Base-by-base conservation (phyloP, 371 early-diverging fungal genomes). In the Saksenaea oblongispora region DNA sequence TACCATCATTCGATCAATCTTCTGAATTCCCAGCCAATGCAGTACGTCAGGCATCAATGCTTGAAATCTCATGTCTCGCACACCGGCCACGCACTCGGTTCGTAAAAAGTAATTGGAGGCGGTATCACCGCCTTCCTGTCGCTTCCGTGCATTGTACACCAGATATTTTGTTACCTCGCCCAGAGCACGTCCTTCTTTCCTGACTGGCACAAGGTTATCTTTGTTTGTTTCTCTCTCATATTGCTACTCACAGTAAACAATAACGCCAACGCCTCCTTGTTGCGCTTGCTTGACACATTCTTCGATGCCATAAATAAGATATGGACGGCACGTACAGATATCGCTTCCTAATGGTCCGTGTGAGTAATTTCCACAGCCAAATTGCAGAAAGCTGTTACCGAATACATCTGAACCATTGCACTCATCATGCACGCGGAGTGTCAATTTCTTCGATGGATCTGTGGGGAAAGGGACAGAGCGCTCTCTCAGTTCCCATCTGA, bases 41-140 rank as follows among this genome's bases (percentile, higher is more conserved):
- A 97, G 78, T 4, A 96, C 95, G 74, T 97, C 98, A 14, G 98
- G 98, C 98, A 97, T 97, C 62, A 96, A 75, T 4, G 96, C 96
- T 72, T 97, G 98, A 92, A 96, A 97, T 15, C 98, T 84, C 94
- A 95, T 94, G 69, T 97, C 98, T 80, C 97, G 96, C 53, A 97
- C 98, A 27, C 98, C 98, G 13, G 98, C 98, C 69, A 97, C 90
- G 69, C 89, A 90, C 71, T 97, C 95, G 1, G 96, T 97, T 34
- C 96, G 84, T 67, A 89, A 75, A 71, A 97, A 97, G 83, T 97
- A 96, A 41, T 88, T 89, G 28, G 84, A 86, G 0, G 98, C 98
- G 1, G 93, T 92, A 67, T 97, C 98, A 37, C 97, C 96, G 34
- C 93, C 95, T 39, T 85, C 89, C 59, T 95, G 94, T 41, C 98